Conservation (phyloP, 352 stramenopile genomes). For the Elongisporangium prolatum region DNA sequence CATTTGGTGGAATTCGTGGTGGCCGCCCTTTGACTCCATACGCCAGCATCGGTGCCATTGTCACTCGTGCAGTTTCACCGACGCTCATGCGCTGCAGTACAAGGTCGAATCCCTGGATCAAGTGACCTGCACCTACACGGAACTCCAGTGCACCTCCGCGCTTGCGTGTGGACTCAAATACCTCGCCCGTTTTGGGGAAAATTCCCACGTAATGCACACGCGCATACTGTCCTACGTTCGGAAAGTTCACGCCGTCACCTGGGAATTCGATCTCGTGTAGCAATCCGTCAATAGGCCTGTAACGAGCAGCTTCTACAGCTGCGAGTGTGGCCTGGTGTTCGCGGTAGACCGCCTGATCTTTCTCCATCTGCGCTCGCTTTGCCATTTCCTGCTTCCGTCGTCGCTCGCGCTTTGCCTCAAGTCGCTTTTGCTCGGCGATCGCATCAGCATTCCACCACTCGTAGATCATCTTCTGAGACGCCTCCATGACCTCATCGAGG, state of each 20-base stretch:
- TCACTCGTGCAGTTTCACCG: constrained; percentile 62
- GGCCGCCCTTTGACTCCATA: constrained; percentile 69
- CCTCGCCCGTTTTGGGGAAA: constrained; percentile 39
- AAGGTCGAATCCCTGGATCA: constrained; percentile 68
- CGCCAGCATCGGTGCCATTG: constrained; percentile 53
- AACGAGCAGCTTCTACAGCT: constrained; percentile 33
- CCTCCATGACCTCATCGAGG: constrained; percentile 52
- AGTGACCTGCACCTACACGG: constrained; percentile 58
- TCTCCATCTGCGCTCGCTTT: constrained; percentile 30
- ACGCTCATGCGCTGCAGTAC: constrained; percentile 72
- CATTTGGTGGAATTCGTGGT: constrained; percentile 62
- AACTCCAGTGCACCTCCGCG: constrained; percentile 66
- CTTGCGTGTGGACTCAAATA: constrained; percentile 66
- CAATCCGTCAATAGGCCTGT: constrained; percentile 36
- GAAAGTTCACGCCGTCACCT: constrained; percentile 54
- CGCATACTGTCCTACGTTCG: constrained; percentile 53
- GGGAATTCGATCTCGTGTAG: constrained; percentile 46
- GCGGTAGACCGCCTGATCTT: constrained; percentile 32
- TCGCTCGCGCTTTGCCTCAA: constrained; percentile 48
- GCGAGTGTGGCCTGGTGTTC: constrained; percentile 40
- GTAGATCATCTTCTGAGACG: constrained; percentile 40
- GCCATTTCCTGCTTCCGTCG: constrained; percentile 44
- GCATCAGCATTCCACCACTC: constrained; percentile 66
- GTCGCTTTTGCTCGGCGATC: constrained; percentile 63
- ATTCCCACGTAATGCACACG: constrained; percentile 66